Evolutionary conservation across 805 yeast species (phyloP).

Genomic region (Candida parachauliodes): DNA sequence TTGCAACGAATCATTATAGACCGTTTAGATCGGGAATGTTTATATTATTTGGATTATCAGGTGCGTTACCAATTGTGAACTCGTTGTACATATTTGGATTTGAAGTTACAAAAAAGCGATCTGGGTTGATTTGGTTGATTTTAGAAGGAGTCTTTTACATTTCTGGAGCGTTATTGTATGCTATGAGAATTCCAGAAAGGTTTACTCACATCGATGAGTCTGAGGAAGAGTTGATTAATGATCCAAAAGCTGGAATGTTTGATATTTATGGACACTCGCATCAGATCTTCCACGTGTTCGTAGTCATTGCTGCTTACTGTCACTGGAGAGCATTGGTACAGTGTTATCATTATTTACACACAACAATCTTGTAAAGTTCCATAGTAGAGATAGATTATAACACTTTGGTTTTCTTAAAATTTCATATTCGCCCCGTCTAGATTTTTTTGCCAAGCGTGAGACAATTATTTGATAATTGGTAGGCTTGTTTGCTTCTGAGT

Average conservation of each 20-base stretch:
- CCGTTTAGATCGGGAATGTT: constrained; percentile 76
- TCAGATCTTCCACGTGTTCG: constrained; percentile 77
- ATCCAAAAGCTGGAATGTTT: constrained; percentile 30
- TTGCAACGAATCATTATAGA: constrained; percentile 69
- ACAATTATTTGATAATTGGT: no score
- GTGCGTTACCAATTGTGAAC: constrained; percentile 61
- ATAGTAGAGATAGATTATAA: no score
- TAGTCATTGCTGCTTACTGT: constrained; percentile 70
- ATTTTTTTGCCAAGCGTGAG: no score
- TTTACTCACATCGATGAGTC: constrained; percentile 27
- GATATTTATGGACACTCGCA: constrained; percentile 80
- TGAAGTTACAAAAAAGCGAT: constrained; percentile 43
- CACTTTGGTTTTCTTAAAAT: neutral
- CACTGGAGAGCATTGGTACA: constrained; percentile 64
- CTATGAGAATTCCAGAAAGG: constrained; percentile 74
- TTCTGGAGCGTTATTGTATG: constrained; percentile 76
- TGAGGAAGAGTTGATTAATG: constrained; percentile 11
- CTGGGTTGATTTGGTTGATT: constrained; percentile 59
- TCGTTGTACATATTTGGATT: constrained; percentile 52
- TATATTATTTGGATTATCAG: constrained; percentile 75
- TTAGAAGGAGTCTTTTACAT: constrained; percentile 75
- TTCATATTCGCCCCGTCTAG: no score
- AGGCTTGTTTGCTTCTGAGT: no score
- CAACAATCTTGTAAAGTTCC: constrained; percentile 5
- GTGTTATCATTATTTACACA: constrained; percentile 52